Base-by-base conservation (phyloP, 495 filamentous ascomycete species). In the Aspergillus campestris region DNA sequence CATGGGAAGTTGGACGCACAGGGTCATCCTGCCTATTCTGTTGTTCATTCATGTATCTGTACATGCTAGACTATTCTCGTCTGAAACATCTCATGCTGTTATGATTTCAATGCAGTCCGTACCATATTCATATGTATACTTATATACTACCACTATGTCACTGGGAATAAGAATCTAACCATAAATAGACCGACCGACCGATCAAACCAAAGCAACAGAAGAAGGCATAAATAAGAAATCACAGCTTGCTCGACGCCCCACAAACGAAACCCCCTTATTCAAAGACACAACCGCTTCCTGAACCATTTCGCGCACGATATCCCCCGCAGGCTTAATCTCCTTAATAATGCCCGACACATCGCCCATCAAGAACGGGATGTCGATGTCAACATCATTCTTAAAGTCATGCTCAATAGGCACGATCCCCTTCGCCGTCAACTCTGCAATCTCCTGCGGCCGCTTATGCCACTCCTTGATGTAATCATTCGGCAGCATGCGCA, bases 361-460 rank as follows among this genome's bases (percentile, higher is more conserved):
- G n/a, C 89, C 89, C 89, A 95, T 95, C 51, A 95, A 52, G 63
- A 87, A 89, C 28, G 89, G 89, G 45, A 82, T 70, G 57, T 94
- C 87, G 32, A 92, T 67, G 48, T 92, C 87, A 43, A 77, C 78
- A 5, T 83, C 85, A 34, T 77, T 67, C 36, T 91, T 84, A 60
- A 94, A 62, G 65, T 95, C 89, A 58, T 83, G 69, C 67, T 82
- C 77, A 56, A 94, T 67, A 1, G 89, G 89, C 50, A 92, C 83
- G 28, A 92, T 59, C 3, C 89, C 89, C 55, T 74, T 69, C 29
- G 74, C 76, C 37, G 81, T 87, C 71, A 94, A 69, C 59, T 75
- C 69, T 58, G 74, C 75, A 41, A 94, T 83, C 61, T 82, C 80
- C 41, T 80, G 68, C n/a, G 84, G 84, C 48, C 70, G 58, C 57